These are phyloP conservation scores for Calonectria pseudoreteaudii DNA, from an alignment of 2,329 filamentous ascomycete genomes.

Conservation along the genomic window DNA sequence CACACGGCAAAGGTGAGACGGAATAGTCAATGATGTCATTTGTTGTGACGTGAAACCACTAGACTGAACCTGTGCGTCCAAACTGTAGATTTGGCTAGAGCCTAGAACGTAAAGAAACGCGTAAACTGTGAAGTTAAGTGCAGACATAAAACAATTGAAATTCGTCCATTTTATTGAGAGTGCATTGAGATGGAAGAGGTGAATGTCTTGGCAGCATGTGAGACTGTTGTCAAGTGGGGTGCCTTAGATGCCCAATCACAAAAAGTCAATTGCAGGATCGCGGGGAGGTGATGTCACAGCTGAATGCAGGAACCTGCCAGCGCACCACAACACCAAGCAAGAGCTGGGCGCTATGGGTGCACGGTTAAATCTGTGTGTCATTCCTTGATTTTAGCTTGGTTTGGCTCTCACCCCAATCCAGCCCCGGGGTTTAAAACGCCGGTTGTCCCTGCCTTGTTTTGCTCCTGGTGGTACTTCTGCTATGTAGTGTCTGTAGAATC, in stretches of 20 bases:
- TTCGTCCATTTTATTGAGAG: not conserved
- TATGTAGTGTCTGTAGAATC: not conserved
- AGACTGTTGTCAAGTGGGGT: constrained; percentile 17
- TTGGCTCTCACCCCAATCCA: not conserved
- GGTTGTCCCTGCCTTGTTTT: not conserved
- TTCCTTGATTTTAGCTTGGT: constrained; percentile 12
- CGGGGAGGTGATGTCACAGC: constrained; percentile 17
- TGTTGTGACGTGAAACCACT: not conserved
- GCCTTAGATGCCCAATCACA: not conserved
- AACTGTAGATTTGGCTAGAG: constrained; percentile 3
- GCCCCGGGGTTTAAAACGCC: not conserved
- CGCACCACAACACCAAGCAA: constrained; percentile 16
- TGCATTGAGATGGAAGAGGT: not conserved
- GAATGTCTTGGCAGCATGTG: not conserved
- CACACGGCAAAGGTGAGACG: constrained; percentile 13
- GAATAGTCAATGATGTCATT: constrained; percentile 17
- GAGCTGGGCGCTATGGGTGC: not conserved
- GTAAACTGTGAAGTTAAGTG: not conserved
- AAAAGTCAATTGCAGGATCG: not conserved
- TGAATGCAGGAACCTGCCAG: constrained; percentile 18
- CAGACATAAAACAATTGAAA: not conserved
- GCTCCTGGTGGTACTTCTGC: not conserved
- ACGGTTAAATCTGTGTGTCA: not conserved
- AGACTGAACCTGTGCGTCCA: not conserved
- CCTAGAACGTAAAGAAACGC: not conserved